Evolutionary conservation across 2,329 filamentous ascomycete genomes (phyloP).

Genomic region (Ophiostoma ips): DNA sequence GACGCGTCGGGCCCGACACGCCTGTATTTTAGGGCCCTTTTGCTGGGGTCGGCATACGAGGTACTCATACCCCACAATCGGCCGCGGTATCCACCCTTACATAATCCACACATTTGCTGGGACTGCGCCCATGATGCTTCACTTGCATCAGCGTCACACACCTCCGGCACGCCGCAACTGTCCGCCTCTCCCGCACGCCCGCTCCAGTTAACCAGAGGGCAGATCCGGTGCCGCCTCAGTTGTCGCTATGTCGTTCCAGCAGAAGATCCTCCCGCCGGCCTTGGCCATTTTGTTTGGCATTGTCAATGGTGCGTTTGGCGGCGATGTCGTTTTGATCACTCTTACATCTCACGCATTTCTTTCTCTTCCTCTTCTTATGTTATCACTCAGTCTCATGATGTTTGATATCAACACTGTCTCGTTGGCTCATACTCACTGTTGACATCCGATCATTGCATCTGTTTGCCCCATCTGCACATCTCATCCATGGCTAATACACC

Average conservation of each 20-base stretch:
- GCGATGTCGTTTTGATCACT: background rate
- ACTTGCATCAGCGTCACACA: background rate
- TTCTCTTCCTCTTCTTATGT: background rate
- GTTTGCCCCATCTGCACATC: no score
- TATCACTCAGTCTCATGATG: background rate
- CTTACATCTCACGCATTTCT: background rate
- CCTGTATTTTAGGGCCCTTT: slow-evolving; percentile 4
- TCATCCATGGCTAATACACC: background rate
- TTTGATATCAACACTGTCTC: no score
- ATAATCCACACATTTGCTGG: background rate
- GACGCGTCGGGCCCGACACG: slow-evolving; percentile 6
- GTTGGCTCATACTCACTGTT: no score
- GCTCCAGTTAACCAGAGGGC: background rate
- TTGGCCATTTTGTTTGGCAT: slow-evolving; percentile 21
- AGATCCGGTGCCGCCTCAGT: background rate
- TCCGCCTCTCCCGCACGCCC: background rate
- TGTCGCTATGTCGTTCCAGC: slow-evolving; percentile 11
- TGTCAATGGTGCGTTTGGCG: slow-evolving; percentile 18
- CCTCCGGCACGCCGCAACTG: background rate
- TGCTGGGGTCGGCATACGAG: background rate
- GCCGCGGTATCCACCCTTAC: background rate
- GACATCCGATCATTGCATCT: no score
- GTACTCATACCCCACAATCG: background rate
- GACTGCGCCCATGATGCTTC: background rate
- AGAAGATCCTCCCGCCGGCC: slow-evolving; percentile 13